These are phyloP conservation scores for Hypoxylon sp. DNA, from an alignment of 2,329 filamentous ascomycete genomes.

Conservation along the genomic window DNA sequence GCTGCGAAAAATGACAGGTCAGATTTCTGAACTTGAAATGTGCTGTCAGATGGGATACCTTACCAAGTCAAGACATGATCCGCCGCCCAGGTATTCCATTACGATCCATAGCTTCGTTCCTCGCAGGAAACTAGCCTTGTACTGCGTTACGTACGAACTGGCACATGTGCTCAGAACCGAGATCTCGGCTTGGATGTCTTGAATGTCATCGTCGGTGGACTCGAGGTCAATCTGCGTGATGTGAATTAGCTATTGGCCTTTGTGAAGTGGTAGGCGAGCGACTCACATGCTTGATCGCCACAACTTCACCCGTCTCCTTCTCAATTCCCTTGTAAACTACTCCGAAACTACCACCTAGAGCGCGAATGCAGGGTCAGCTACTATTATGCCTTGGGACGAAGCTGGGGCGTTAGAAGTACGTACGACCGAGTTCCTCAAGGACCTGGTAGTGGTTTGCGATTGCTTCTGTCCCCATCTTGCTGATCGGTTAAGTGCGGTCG, in stretches of 20 bases:
- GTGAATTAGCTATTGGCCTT: neutral
- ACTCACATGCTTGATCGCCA: conserved; percentile 94
- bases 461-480: conserved; percentile 64
- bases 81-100: conserved; percentile 96
- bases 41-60: conserved; percentile 37
- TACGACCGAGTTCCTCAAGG: conserved; percentile 94
- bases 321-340: conserved; percentile 97
- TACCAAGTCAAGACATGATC: conserved; percentile 93
- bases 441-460: conserved; percentile 92
- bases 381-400: conserved; percentile 2
- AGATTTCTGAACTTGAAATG: conserved; percentile 35
- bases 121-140: conserved; percentile 94
- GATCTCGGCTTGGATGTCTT: conserved; percentile 98
- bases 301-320: conserved; percentile 85
- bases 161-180: conserved; percentile 93
- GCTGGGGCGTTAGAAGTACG: conserved; percentile 50
- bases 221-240: conserved; percentile 90
- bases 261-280: conserved; percentile 4
- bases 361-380: conserved; percentile 15
- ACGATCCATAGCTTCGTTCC: conserved; percentile 99
- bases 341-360: conserved; percentile 90
- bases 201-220: conserved; percentile 97
- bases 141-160: conserved; percentile 93
- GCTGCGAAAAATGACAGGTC: conserved; percentile 56
- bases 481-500: conserved; percentile 1